Evolutionary conservation across 176 grass and related monocot genomes (phyloP), one percentile per base, ranked within the genome.

Genomic region (Musa troglodytarum): DNA sequence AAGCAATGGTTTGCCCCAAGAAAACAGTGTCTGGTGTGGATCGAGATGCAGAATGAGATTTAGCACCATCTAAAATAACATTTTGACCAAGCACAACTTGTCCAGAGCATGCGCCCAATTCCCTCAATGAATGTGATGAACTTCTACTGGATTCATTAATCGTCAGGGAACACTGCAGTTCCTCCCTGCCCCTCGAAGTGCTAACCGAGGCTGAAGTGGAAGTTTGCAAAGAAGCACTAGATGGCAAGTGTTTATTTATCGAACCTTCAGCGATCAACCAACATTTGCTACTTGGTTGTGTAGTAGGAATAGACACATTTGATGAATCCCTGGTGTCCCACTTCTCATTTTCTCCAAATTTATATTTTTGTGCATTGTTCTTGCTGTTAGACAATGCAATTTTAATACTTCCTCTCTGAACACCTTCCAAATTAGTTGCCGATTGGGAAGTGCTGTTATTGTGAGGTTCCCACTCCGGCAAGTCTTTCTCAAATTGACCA

Each of bases 401-500:
- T 64, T 50, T 21, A 34, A 57, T 57, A 68, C 10, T 17, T 53
- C 72, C 59, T 76, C 72, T 78, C 55, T 26, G 14, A 7, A 68
- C 77, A 82, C 77, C 75, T 82, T 85, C 79, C 71, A 80, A 43
- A 43, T 43, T 43, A 63, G 20, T 34, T 16, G 10, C 2, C 9
- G 23, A 17, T 53, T 79, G 85, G 68, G 80, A 82, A 50, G 78
- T 78, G 52, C 55, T 80, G 65, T 52, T 77, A 85, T 54, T 59
- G 25, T 81, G 87, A 34, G 77, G 87, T 76, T 87, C 84, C 84
- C 81, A 87, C 21, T 85, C 74, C 74, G 90, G 83, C n/a, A 87
- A 79, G n/a, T 89, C 87, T 78, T 93, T 93, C 71, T 89, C 82
- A 76, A 92, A 99, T 77, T 87, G 94, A 29, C 96, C 91, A 69